A percentile compares a stretch with the other conserved stretches of the same genome.
These are phyloP conservation scores for Avena eriantha DNA, from an alignment of 176 grass and related monocot species.

Conservation along the genomic window DNA sequence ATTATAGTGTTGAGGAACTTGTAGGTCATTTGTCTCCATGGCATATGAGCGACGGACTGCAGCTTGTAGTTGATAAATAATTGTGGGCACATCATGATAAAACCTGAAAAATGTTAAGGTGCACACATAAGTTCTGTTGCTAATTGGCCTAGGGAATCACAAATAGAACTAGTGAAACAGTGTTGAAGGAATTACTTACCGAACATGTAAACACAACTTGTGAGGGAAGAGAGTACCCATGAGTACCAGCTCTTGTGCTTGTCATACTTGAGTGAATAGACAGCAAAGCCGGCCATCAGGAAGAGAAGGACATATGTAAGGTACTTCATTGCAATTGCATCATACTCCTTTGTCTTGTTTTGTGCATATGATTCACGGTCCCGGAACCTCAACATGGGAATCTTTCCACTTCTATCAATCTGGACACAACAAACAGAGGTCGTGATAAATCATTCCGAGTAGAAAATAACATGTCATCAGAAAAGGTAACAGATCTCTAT, in stretches of 20 bases:
- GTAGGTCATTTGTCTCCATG: slow-evolving; percentile 99
- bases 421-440: slow-evolving; percentile 40
- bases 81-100: slow-evolving; percentile 99
- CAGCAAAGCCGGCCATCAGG: slow-evolving; percentile 69
- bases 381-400: slow-evolving; percentile 84
- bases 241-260: slow-evolving; percentile 99
- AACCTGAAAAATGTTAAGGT: slow-evolving; percentile 62
- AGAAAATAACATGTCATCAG: neutral
- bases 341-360: slow-evolving; percentile 99
- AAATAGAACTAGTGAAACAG: neutral
- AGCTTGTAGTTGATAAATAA: slow-evolving; percentile 99
- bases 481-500: slow-evolving; percentile 9
- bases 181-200: slow-evolving; percentile 59
- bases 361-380: slow-evolving; percentile 92
- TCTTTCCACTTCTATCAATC: slow-evolving; percentile 91
- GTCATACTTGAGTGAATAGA: slow-evolving; percentile 94
- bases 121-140: slow-evolving; percentile 26
- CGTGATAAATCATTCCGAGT: neutral
- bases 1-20: slow-evolving; percentile 99
- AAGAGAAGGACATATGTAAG: slow-evolving; percentile 88
- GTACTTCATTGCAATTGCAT: slow-evolving; percentile 97
- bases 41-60: slow-evolving; percentile 92
- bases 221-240: slow-evolving; percentile 98
- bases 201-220: slow-evolving; percentile 99
- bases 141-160: neutral